Percentiles rank a stretch among this genome's conserved stretches.
Evolutionary conservation across 345 rosid species (phyloP).

Genomic region (Aurinia saxatilis): DNA sequence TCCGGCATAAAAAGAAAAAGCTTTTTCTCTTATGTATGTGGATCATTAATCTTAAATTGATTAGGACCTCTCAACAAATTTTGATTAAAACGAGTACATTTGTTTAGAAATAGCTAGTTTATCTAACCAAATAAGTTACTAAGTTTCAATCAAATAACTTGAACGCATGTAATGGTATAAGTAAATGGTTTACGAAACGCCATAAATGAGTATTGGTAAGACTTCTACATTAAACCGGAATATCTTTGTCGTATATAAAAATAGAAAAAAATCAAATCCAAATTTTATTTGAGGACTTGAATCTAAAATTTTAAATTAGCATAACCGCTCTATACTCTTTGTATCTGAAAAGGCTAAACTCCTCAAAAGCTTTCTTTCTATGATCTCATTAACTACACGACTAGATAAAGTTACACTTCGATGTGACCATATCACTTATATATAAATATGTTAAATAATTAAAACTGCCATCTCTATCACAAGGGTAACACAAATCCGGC

Average conservation of each 20-base stretch:
- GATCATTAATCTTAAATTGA: constrained; percentile 24
- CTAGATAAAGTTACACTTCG: constrained; percentile 12
- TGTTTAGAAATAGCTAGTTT: constrained; percentile 8
- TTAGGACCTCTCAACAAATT: constrained; percentile 16
- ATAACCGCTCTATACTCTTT: not conserved
- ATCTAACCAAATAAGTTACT: constrained; percentile 9
- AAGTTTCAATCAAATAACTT: constrained; percentile 6
- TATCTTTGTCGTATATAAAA: not conserved
- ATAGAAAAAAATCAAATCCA: not conserved
- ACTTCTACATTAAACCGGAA: not conserved
- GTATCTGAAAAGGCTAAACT: constrained; percentile 16
- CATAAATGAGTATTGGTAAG: constrained; percentile 21
- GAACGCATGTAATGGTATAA: not conserved
- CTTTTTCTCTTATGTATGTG: not conserved
- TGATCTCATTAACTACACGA: constrained; percentile 15
- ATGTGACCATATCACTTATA: constrained; percentile 8
- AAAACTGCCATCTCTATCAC: constrained; percentile 16
- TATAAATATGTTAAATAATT: not conserved
- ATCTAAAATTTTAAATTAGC: not conserved
- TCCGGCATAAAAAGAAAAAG: constrained; percentile 17
- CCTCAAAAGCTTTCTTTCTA: constrained; percentile 19
- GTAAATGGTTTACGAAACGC: constrained; percentile 18
- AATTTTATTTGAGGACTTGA: not conserved
- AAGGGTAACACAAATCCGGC: constrained; percentile 17
- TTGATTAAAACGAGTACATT: constrained; percentile 19